A percentile compares a stretch with the other conserved stretches of the same genome.
These are phyloP conservation scores for Betula pendula DNA, from an alignment of 306 rosid genomes.

Conservation along the genomic window DNA sequence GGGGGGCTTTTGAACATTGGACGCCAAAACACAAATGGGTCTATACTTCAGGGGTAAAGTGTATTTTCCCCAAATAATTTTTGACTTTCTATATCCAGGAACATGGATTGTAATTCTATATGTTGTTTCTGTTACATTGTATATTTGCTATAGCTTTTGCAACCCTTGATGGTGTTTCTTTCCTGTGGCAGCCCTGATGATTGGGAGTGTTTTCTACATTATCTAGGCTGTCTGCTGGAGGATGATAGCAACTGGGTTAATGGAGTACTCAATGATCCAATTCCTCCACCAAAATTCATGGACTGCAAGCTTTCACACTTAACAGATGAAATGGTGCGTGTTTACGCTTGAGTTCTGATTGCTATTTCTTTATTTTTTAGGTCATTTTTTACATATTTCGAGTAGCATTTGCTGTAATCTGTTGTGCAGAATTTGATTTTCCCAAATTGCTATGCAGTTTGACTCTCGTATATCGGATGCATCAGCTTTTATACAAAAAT, in stretches of 20 bases:
- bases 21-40: too few species aligned
- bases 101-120: not conserved
- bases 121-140: not conserved
- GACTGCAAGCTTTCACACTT: conserved; percentile 73
- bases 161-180: conserved; percentile 37
- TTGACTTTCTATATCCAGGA: not conserved
- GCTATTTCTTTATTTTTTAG: conserved; percentile 16
- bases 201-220: conserved; percentile 93
- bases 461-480: conserved; percentile 76
- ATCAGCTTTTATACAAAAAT: conserved; percentile 57
- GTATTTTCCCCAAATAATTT: not conserved
- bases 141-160: conserved; percentile 12
- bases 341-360: conserved; percentile 20
- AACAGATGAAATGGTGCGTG: conserved; percentile 68
- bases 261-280: conserved; percentile 49
- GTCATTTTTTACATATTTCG: conserved; percentile 14
- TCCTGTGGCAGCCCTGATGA: conserved; percentile 93
- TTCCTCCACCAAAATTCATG: conserved; percentile 54
- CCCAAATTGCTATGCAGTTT: conserved; percentile 63
- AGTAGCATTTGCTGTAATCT: conserved; percentile 8
- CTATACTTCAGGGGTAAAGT: too few species aligned
- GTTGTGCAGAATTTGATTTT: conserved; percentile 27
- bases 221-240: conserved; percentile 92
- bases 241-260: conserved; percentile 76
- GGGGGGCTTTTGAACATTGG: too few species aligned